Evolutionary conservation across 768 basidiomycete genomes (phyloP), one percentile per base, ranked within the genome.

Genomic region (Tricholoma hemisulphureum): DNA sequence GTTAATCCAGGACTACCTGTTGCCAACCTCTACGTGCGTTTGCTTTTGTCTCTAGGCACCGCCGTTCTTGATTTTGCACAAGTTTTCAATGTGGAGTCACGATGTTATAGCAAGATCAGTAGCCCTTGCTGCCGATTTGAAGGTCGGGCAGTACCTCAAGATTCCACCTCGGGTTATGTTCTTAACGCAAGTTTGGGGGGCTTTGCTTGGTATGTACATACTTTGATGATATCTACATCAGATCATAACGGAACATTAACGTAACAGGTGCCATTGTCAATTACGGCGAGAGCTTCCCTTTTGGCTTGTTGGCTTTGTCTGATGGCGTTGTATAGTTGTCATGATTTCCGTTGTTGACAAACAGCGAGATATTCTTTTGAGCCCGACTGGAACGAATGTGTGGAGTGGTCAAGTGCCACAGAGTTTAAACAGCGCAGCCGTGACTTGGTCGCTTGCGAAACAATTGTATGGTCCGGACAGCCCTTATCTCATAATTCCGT

Each of bases 41-140:
- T 18, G n/a, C 7, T 4, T 14, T 50, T 24, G 23, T 2, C 14
- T 23, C 16, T 26, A 26, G 48, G 4, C 28, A n/a, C 51, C 23
- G 45, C 6, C 10, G 3, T 23, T 29, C 13, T 53, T 11, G 20
- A 8, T 31, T 55, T 34, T 28, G 28, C 8, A 10, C 16, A 43
- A 85, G 83, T 86, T 86, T 70, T 80, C 83, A 0, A 85, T 85
- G 83, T 86, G 85, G 84, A 84, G 83, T 63, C 83, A 85, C 60
- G 83, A 84, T 61, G 80, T 84, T 48, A 73, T 87, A 34, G 70
- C 75, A 14, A 84, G 78, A 29, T 85, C 82, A 0, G 79, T 85
- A 51, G 64, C 63, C 29, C 73, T 86, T 10, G 82, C 84, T 2
- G 73, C 74, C 32, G 85, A 88, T 66, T 72, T 91, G 59, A 93